Percentiles rank a stretch among this genome's conserved stretches.
Conservation (phyloP, 2,329 filamentous ascomycete genomes). For the Seiridium cupressi region DNA sequence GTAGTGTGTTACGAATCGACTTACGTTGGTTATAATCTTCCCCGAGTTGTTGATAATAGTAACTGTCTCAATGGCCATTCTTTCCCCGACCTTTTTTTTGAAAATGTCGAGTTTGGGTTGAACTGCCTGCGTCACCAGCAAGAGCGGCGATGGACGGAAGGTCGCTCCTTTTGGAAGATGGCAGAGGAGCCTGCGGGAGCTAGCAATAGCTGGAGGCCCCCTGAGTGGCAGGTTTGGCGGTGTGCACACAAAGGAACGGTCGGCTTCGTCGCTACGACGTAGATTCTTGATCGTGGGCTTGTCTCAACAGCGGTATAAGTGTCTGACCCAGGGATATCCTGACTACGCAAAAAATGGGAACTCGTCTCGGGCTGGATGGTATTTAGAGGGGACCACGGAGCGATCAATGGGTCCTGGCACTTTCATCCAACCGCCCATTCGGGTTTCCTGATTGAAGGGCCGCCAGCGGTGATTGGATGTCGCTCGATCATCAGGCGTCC, state of each 20-base stretch:
- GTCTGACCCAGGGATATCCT: not conserved
- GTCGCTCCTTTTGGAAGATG: not conserved
- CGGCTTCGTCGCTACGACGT: not conserved
- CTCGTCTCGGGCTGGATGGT: not conserved
- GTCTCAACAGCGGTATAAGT: not conserved
- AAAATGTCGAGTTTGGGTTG: not conserved
- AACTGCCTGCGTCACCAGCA: not conserved
- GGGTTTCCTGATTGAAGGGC: not conserved
- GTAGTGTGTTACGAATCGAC: slow-evolving; percentile 29
- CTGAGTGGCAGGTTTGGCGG: not conserved
- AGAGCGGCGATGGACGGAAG: not conserved
- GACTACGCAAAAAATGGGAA: not conserved
- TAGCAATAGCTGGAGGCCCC: not conserved
- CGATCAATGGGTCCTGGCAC: not conserved
- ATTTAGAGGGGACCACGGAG: not conserved
- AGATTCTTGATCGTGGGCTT: not conserved
- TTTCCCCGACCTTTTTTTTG: not conserved
- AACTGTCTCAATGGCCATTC: slow-evolving; percentile 63
- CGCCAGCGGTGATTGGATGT: slow-evolving; percentile 7
- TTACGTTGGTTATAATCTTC: slow-evolving; percentile 84
- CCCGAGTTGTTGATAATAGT: slow-evolving; percentile 89
- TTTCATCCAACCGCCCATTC: not conserved
- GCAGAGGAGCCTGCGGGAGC: not conserved
- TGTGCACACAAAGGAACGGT: not conserved
- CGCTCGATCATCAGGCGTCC: slow-evolving; percentile 4